Conservation (phyloP, 805 yeast species). For the Candida ovalis region DNA sequence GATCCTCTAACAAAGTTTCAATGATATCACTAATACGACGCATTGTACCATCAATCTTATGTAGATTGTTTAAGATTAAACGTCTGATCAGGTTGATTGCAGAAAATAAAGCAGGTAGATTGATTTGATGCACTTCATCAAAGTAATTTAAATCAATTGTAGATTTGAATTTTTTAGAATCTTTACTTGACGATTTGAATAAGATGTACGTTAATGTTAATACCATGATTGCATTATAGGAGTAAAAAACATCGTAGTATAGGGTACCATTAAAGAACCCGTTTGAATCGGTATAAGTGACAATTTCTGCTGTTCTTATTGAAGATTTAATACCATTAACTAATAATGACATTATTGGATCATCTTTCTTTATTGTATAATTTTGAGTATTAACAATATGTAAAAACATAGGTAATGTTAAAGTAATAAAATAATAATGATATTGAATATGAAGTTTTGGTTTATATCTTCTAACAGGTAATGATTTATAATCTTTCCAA, state of each 20-base stretch:
- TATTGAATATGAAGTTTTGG: conserved; percentile 39
- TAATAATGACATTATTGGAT: conserved; percentile 37
- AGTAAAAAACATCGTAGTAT: conserved; percentile 42
- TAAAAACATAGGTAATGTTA: conserved; percentile 41
- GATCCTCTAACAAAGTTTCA: conserved; percentile 38
- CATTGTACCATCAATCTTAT: conserved; percentile 39
- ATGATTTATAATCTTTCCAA: conserved; percentile 31
- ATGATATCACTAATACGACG: conserved; percentile 39
- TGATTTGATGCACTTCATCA: conserved; percentile 26
- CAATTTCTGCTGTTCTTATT: conserved; percentile 35
- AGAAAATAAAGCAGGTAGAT: conserved; percentile 24
- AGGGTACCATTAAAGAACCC: conserved; percentile 43
- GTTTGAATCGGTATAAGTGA: conserved; percentile 32
- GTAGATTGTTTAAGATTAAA: conserved; percentile 29
- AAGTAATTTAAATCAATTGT: conserved; percentile 28
- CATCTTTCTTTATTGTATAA: conserved; percentile 35
- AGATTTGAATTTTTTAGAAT: conserved; percentile 15
- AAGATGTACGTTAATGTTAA: conserved; percentile 39
- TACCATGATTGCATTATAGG: conserved; percentile 40
- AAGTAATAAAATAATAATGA: conserved; percentile 38
- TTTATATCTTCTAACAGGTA: conserved; percentile 35
- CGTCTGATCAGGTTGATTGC: conserved; percentile 34
- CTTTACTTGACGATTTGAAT: conserved; percentile 22
- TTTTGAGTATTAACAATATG: conserved; percentile 36
- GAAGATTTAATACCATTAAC: conserved; percentile 40